Conservation (phyloP, 2,329 filamentous ascomycete species). For the Metarhizium robertsii region DNA sequence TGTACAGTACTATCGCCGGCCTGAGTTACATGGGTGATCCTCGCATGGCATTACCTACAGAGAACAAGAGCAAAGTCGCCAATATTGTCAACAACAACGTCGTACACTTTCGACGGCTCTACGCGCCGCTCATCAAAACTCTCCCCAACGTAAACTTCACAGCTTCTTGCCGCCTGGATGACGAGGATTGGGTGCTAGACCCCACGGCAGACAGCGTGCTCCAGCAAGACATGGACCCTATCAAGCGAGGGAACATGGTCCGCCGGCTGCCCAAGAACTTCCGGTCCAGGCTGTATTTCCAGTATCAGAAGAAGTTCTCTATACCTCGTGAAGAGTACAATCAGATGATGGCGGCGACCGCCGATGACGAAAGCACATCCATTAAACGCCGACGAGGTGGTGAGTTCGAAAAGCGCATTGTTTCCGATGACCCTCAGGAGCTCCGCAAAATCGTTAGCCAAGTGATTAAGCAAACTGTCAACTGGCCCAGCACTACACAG, state of each 20-base stretch:
- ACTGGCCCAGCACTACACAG: slow-evolving; percentile 86
- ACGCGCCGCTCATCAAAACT: slow-evolving; percentile 79
- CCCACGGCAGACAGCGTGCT: slow-evolving; percentile 55
- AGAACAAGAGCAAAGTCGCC: slow-evolving; percentile 83
- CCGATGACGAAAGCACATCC: slow-evolving; percentile 54
- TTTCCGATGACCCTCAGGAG: slow-evolving; percentile 54
- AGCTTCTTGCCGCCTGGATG: slow-evolving; percentile 36
- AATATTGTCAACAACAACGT: slow-evolving; percentile 94
- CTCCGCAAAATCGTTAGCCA: slow-evolving; percentile 62
- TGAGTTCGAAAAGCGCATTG: slow-evolving; percentile 79
- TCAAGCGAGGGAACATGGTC: slow-evolving; percentile 92
- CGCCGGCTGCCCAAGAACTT: slow-evolving; percentile 80
- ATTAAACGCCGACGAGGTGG: slow-evolving; percentile 71
- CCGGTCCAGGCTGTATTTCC: slow-evolving; percentile 83
- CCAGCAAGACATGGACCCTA: slow-evolving; percentile 84
- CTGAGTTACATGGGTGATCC: slow-evolving; percentile 93
- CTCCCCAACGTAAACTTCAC: slow-evolving; percentile 80
- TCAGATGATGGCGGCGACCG: slow-evolving; percentile 69
- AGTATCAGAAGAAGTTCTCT: slow-evolving; percentile 83
- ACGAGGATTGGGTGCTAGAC: slow-evolving; percentile 30
- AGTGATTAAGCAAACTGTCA: slow-evolving; percentile 79
- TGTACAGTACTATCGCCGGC: slow-evolving; percentile 85
- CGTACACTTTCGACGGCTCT: slow-evolving; percentile 82
- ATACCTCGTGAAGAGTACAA: slow-evolving; percentile 80
- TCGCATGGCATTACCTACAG: slow-evolving; percentile 84